Base-by-base conservation (phyloP, 2,329 filamentous ascomycete species). In the Xylaria sp. region DNA sequence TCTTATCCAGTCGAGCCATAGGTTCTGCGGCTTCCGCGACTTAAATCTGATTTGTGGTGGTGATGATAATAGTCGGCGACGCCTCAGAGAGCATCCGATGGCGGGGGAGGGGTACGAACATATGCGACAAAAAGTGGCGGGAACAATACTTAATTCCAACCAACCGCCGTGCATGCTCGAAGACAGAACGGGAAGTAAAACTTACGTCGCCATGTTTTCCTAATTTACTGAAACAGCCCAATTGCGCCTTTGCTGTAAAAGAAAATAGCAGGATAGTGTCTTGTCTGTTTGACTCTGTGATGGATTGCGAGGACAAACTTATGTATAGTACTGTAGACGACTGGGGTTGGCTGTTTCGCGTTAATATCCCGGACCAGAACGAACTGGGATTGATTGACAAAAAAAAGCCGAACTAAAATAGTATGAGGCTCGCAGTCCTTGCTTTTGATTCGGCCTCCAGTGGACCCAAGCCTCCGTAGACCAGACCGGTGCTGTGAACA, bases 171-270 rank as follows among this genome's bases (percentile, higher is more conserved):
- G 57, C n/a, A 47, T 38, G 37, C 25, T 13, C 19, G 35, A 25
- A 47, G 29, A 37, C n/a, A 19, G n/a, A 33, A 19, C 3, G 35
- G 17, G 52, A 31, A 38, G 40, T 41, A 54, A 31, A 27, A 71
- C 71, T 70, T 62, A 73, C 73, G 72, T 74, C 46, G 73, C 73
- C 73, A 75, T 75, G 13, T 57, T 70, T 53, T 51, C 25, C 43
- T 7, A 21, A 21, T 25, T 37, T 13, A 9, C 25, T 33, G 29
- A 19, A 19, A 5, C 6, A 19, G n/a, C 6, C n/a, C 27, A 23
- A 17, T 11, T n/a, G 10, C 19, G 9, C 23, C 21, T 11, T 8
- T 8, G n/a, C 15, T 5, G 46, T 21, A 48, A 11, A n/a, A n/a
- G n/a, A n/a, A n/a, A n/a, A n/a, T n/a, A n/a, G n/a, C n/a, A n/a